phyloP scores from a whole-genome alignment of 2,329 filamentous ascomycete species.

The Aureobasidium namibiae region DNA sequence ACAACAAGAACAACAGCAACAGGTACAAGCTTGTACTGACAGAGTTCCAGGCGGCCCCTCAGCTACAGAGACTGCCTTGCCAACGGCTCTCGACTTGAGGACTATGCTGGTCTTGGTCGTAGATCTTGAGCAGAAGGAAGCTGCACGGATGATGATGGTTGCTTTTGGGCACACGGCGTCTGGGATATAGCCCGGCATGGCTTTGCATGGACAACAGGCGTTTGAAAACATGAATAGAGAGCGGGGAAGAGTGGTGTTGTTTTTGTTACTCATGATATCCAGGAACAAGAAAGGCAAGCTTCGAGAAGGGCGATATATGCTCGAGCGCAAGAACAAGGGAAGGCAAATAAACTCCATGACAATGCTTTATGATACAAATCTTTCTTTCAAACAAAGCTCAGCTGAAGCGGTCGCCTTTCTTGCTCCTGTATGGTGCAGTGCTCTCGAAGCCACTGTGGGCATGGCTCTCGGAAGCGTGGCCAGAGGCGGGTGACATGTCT shows the following conservation, averaged over 20 bases:
- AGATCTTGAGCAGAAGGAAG: neutral
- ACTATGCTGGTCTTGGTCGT: conserved; percentile 23
- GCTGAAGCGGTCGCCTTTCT: conserved; percentile 76
- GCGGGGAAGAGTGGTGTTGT: neutral
- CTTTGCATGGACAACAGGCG: neutral
- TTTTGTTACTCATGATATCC: conserved; percentile 1
- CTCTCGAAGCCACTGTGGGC: conserved; percentile 81
- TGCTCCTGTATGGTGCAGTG: conserved; percentile 62
- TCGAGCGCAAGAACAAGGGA: neutral
- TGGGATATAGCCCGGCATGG: neutral
- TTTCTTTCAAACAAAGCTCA: conserved; percentile 15
- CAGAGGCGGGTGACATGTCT: conserved; percentile 75
- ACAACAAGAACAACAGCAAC: too few species aligned
- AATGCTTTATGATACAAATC: neutral
- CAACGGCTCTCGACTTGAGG: conserved; percentile 24
- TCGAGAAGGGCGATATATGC: neutral
- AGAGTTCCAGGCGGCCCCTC: conserved; percentile 22
- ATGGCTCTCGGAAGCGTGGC: conserved; percentile 68
- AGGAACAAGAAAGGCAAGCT: neutral
- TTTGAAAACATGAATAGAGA: neutral
- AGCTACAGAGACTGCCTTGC: conserved; percentile 29
- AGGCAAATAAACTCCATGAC: neutral
- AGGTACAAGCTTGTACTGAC: neutral
- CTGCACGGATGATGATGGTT: neutral
- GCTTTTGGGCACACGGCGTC: neutral